Evolutionary conservation across 305 asterid species (phyloP).

Genomic region (Solanum chacoense): DNA sequence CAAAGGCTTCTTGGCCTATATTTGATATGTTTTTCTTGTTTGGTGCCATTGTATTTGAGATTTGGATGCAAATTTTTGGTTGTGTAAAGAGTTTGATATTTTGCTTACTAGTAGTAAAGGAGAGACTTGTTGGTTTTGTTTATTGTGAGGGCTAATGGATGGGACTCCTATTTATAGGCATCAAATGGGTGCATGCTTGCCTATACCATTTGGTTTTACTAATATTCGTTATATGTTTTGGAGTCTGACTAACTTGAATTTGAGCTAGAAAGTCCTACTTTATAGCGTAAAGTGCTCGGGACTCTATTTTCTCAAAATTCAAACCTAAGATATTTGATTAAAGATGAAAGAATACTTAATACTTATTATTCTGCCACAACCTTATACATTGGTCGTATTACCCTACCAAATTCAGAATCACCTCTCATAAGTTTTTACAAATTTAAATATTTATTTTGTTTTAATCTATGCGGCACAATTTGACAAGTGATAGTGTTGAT

Average conservation of each 20-base stretch:
- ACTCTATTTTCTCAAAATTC: not conserved
- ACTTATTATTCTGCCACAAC: not conserved
- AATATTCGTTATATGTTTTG: not conserved
- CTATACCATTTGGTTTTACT: not conserved
- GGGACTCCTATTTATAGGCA: not conserved
- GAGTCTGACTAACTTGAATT: not conserved
- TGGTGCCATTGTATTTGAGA: not conserved
- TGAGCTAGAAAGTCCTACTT: accelerated
- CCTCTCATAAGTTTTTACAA: not conserved
- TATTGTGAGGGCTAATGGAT: not conserved
- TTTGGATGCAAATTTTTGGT: not conserved
- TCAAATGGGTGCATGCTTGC: not conserved
- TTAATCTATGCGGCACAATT: not conserved
- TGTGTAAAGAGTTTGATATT: not conserved
- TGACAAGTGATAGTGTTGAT: not conserved
- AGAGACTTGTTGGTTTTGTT: not conserved
- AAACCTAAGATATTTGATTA: not conserved
- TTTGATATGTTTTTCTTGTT: not conserved
- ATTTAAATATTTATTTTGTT: not conserved
- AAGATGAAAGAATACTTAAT: not conserved
- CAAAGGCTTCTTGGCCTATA: constrained; percentile 1
- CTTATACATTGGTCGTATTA: not conserved
- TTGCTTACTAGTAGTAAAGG: not conserved
- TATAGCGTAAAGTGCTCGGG: not conserved
- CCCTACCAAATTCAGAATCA: not conserved